Conservation (phyloP, 129 eudicot genomes). For the Pittosporum tobira region DNA sequence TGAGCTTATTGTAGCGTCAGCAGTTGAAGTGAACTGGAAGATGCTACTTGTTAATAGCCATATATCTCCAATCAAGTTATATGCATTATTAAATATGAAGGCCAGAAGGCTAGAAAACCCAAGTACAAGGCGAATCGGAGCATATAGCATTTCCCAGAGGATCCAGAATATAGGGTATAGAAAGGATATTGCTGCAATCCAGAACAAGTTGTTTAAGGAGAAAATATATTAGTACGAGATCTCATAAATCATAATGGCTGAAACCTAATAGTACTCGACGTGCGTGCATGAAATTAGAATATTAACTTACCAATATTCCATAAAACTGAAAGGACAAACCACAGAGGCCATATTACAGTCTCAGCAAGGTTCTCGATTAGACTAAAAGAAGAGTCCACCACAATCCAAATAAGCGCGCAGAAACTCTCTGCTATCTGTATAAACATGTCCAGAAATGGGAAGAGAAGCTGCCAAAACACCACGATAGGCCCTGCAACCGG, state of each 20-base stretch:
- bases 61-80: constrained; percentile 33
- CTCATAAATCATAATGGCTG: not conserved
- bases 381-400: constrained; percentile 39
- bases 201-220: constrained; percentile 5
- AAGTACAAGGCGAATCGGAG: constrained; percentile 52
- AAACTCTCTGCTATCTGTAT: constrained; percentile 29
- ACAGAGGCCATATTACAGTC: constrained; percentile 54
- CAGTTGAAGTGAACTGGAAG: constrained; percentile 39
- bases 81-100: constrained; percentile 27
- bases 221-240: not conserved
- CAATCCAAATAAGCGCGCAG: constrained; percentile 49
- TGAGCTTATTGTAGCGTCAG: constrained; percentile 55
- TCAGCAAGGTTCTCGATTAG: constrained; percentile 42
- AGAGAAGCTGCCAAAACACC: constrained; percentile 39
- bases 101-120: constrained; percentile 40
- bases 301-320: constrained; percentile 64
- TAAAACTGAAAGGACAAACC: constrained; percentile 40
- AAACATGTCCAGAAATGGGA: constrained; percentile 51
- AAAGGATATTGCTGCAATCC: constrained; percentile 46
- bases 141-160: constrained; percentile 47
- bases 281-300: not conserved
- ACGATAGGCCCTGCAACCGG: constrained; percentile 58
- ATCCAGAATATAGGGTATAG: constrained; percentile 62
- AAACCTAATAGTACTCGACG: not conserved
- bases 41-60: constrained; percentile 47